These are phyloP conservation scores for Aureococcus anophagefferens DNA, from an alignment of 108 stramenopile genomes.

Conservation along the genomic window DNA sequence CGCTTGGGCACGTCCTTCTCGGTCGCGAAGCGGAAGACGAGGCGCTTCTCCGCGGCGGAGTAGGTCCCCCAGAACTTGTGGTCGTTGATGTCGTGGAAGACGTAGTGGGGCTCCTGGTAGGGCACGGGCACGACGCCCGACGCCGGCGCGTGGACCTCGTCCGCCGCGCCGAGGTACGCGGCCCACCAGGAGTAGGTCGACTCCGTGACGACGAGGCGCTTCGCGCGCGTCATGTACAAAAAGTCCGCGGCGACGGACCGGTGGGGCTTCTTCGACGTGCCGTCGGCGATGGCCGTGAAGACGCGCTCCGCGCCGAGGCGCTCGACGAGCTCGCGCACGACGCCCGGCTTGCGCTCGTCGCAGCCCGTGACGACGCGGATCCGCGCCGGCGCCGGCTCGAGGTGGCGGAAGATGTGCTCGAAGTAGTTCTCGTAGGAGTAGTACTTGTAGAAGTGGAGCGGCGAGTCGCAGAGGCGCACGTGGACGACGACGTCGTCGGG, in stretches of 20 bases:
- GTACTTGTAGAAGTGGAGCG: not conserved
- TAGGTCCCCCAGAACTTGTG: not conserved
- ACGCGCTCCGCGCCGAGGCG: not conserved
- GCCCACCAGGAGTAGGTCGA: not conserved
- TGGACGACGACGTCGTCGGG: not conserved
- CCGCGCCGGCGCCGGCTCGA: not conserved
- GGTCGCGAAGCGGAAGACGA: too few relatives aligned
- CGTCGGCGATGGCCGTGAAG: not conserved
- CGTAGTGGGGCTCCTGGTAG: not conserved
- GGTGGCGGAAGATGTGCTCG: not conserved
- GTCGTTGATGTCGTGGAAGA: not conserved
- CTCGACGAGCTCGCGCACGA: not conserved
- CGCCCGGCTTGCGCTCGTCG: not conserved
- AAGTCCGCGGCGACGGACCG: not conserved
- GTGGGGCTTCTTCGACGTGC: too few relatives aligned
- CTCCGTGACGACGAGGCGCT: not conserved
- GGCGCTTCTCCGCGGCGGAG: not conserved
- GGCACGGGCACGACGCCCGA: not conserved
- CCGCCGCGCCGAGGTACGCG: not conserved
- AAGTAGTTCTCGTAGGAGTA: not conserved
- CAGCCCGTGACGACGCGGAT: not conserved
- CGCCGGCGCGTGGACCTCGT: not conserved
- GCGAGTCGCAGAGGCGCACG: not conserved
- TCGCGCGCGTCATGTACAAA: not conserved
- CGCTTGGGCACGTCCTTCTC: too few relatives aligned